Evolutionary conservation across 495 filamentous ascomycete species (phyloP).

Genomic region (Apiosordaria backusii): DNA sequence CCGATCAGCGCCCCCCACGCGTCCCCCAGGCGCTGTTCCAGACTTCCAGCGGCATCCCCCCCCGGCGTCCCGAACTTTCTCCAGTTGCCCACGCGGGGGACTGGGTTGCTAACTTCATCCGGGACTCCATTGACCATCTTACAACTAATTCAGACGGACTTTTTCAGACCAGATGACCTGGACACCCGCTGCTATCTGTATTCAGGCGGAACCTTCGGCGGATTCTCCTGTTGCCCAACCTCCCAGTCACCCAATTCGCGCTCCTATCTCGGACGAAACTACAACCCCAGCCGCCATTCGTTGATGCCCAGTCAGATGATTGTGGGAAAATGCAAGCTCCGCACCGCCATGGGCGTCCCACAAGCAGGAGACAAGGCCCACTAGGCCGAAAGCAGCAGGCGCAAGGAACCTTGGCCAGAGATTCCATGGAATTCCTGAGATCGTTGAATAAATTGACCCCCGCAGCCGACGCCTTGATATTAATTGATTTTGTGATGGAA

Average conservation of each 20-base stretch:
- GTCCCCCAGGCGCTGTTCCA: background rate
- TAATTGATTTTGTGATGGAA: conserved; percentile 6
- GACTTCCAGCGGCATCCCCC: background rate
- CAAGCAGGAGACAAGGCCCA: conserved; percentile 3
- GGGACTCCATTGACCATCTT: background rate
- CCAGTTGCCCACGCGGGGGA: conserved; percentile 1
- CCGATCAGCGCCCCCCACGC: background rate
- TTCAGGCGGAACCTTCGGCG: background rate
- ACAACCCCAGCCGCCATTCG: background rate
- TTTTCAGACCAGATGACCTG: background rate
- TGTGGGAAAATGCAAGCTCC: conserved; percentile 6
- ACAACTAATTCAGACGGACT: background rate
- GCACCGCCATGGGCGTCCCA: conserved; percentile 4
- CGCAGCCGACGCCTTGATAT: background rate
- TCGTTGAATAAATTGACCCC: conserved; percentile 3
- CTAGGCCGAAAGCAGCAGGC: conserved; percentile 21
- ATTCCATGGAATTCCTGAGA: conserved; percentile 21
- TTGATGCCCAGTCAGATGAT: conserved; percentile 6
- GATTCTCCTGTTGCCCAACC: background rate
- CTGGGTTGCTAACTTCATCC: background rate
- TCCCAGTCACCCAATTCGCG: background rate
- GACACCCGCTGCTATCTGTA: background rate
- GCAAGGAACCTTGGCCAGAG: conserved; percentile 13
- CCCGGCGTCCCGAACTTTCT: background rate
- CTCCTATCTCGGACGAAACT: background rate